Evolutionary conservation across 2,329 filamentous ascomycete genomes (phyloP), one percentile per base, ranked within the genome.

Genomic region (Colletotrichum graminicola): DNA sequence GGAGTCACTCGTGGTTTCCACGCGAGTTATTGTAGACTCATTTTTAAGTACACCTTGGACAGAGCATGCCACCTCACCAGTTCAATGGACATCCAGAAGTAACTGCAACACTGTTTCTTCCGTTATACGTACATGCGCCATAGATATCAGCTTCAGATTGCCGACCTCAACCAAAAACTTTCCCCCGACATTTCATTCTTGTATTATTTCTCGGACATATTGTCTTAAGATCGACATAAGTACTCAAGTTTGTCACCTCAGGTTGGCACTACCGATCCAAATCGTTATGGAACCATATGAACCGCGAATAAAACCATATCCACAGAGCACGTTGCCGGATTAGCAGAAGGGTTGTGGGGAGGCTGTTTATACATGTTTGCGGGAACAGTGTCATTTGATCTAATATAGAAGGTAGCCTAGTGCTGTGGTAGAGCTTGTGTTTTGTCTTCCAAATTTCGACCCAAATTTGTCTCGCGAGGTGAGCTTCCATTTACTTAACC

Each of bases 171-270:
- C 82, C 75, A 87, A 85, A 76, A 80, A 84, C 8, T 87, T 89
- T 73, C 73, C 89, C 18, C 88, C 88, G 0, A 87, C 86, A 2
- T 90, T 90, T 75, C 86, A 89, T 80, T 87, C 85, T 7, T 90
- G 88, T 79, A 84, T 90, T 76, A 80, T 83, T 39, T 87, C 86
- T 8, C 84, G 88, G 36, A 83, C 84, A 8, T 90, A 90, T 77
- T 82, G 84, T 10, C 76, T 89, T n/a, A 82, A 84, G 73, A 74
- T 86, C 43, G 77, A 79, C 14, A 74, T 90, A 8, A 80, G 78
- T 7, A 79, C 81, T 1, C 83, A 82, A 10, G 79, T 83, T 2
- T 77, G 80, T 60, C 83, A 80, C 74, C 73, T 88, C 29, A 82
- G 80, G 29, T 77, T 89, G 26, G 75, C 76, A 26, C 75, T 89